Conservation (phyloP, 106 monocot genomes). For the Alisma plantagoaquatica region DNA sequence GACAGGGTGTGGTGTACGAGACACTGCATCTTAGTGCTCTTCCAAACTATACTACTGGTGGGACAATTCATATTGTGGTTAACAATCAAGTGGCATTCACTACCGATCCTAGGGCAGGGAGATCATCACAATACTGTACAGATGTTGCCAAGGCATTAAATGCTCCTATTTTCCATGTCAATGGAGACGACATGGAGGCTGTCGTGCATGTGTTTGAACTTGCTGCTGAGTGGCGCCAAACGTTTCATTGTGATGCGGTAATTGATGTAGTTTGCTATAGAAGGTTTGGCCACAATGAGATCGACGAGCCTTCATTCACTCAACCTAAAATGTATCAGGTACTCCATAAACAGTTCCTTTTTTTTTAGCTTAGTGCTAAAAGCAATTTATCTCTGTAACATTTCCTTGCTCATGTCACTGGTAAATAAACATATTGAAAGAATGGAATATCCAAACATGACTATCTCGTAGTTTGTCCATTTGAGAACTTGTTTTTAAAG, state of each 20-base stretch:
- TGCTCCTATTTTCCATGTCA: constrained; percentile 76
- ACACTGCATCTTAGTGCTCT: constrained; percentile 76
- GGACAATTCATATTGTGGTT: constrained; percentile 74
- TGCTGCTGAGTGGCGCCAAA: constrained; percentile 80
- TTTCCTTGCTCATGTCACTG: background rate
- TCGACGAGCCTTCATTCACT: constrained; percentile 79
- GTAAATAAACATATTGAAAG: too few relatives aligned
- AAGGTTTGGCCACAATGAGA: constrained; percentile 77
- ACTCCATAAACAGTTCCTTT: too few relatives aligned
- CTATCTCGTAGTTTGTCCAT: background rate
- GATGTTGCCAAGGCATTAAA: constrained; percentile 72
- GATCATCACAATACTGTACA: constrained; percentile 78
- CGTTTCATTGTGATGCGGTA: constrained; percentile 68
- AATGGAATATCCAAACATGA: background rate
- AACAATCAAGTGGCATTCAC: constrained; percentile 89
- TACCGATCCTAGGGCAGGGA: constrained; percentile 53
- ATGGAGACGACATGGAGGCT: constrained; percentile 81
- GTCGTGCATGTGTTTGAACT: constrained; percentile 78
- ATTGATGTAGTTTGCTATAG: constrained; percentile 72
- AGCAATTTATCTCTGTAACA: background rate
- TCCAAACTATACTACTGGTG: constrained; percentile 70
- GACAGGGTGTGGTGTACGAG: constrained; percentile 79
- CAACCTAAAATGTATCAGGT: constrained; percentile 90
- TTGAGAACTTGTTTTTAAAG: background rate
- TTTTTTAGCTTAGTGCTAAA: background rate